phyloP scores from a whole-genome alignment of 106 monocot species.

The Apostasia ramifera region DNA sequence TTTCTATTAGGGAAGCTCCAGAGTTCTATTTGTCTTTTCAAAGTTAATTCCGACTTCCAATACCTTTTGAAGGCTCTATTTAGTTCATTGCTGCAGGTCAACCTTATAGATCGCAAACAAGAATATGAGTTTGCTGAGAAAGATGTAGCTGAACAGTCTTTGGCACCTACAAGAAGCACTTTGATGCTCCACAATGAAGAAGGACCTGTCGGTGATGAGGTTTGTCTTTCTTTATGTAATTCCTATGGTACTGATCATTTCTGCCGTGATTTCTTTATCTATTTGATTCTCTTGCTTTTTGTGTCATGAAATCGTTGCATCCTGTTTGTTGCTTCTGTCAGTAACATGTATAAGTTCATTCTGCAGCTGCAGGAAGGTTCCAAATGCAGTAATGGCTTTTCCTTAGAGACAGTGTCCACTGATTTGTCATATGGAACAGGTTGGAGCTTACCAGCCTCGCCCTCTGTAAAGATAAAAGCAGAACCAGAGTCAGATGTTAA shows the following conservation, averaged over 20 bases:
- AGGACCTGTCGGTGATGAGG: background rate
- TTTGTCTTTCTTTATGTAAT: background rate
- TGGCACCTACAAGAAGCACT: background rate
- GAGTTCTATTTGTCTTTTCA: background rate
- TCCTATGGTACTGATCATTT: background rate
- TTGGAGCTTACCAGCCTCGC: conserved; percentile 1
- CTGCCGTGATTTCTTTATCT: background rate
- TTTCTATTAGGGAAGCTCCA: background rate
- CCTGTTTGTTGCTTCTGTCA: background rate
- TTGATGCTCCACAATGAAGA: conserved; percentile 2
- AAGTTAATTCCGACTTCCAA: background rate
- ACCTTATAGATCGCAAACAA: background rate
- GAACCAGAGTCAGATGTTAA: conserved; percentile 12
- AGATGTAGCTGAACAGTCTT: background rate
- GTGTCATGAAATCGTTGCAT: background rate
- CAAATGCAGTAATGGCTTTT: conserved; percentile 5
- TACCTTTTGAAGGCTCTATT: no score
- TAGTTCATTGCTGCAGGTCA: conserved; percentile 15
- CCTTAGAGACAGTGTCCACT: conserved; percentile 8
- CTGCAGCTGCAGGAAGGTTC: conserved; percentile 16
- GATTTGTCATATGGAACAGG: conserved; percentile 12
- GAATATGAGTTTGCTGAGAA: conserved; percentile 2
- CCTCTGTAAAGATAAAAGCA: conserved; percentile 2
- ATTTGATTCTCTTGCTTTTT: background rate
- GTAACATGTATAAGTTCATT: background rate